These are phyloP conservation scores for Hagleromyces aurorensis DNA, from an alignment of 805 yeast species.

Conservation along the genomic window DNA sequence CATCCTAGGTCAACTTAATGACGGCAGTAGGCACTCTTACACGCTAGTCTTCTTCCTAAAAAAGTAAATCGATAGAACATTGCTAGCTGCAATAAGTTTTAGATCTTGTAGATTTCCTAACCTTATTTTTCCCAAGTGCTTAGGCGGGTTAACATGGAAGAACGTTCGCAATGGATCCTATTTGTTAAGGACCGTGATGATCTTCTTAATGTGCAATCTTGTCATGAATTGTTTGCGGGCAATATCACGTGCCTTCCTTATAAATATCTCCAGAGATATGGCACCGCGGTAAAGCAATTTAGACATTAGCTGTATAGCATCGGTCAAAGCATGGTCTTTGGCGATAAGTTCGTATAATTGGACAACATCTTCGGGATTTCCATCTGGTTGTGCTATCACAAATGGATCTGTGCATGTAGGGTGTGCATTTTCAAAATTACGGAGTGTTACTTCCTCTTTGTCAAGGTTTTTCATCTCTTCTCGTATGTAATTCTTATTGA, in stretches of 20 bases:
- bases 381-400: too few relatives aligned
- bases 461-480: slow-evolving; percentile 27
- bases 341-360: slow-evolving; percentile 48
- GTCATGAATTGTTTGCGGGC: slow-evolving; percentile 59
- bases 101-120: too few relatives aligned
- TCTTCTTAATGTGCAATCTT: slow-evolving; percentile 40
- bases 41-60: too few relatives aligned
- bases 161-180: neutral
- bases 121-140: too few relatives aligned
- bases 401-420: slow-evolving; percentile 29
- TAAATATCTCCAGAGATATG: slow-evolving; percentile 21
- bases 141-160: too few relatives aligned
- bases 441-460: slow-evolving; percentile 28
- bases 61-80: too few relatives aligned
- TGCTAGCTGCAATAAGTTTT: too few relatives aligned
- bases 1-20: too few relatives aligned
- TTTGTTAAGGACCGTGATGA: slow-evolving; percentile 10
- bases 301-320: slow-evolving; percentile 48
- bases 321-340: slow-evolving; percentile 63
- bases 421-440: slow-evolving; percentile 8
- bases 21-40: too few relatives aligned
- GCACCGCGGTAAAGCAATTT: slow-evolving; percentile 15
- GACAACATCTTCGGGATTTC: slow-evolving; percentile 48
- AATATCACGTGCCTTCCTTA: slow-evolving; percentile 40
- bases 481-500: slow-evolving; percentile 25